Percentiles rank a stretch among this genome's conserved stretches.
phyloP scores from a whole-genome alignment of 75 land plant genomes.

The Azolla pinnata region DNA sequence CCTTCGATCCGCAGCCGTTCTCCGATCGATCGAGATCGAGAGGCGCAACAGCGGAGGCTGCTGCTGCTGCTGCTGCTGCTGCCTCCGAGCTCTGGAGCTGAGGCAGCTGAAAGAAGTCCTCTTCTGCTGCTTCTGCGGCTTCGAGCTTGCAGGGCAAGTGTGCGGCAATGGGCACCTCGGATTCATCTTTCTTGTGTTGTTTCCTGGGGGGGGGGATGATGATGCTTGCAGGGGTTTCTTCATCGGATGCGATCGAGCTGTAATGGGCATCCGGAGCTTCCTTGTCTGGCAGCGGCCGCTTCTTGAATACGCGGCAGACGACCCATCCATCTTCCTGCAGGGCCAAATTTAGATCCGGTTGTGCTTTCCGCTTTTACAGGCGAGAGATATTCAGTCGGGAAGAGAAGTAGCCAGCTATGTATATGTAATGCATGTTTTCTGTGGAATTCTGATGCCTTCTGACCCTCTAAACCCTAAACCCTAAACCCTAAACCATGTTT shows the following conservation, averaged over 20 bases:
- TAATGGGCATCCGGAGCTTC: constrained; percentile 1
- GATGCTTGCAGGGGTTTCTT: background rate
- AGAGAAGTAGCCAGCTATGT: background rate
- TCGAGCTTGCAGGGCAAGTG: background rate
- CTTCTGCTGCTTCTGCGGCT: background rate
- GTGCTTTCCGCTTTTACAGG: background rate
- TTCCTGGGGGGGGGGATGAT: background rate
- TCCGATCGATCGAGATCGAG: background rate
- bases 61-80: no score
- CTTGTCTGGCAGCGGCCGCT: constrained; percentile 39
- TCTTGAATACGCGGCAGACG: constrained; percentile 73
- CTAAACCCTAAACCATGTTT: no score
- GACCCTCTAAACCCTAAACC: background rate
- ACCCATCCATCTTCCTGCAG: constrained; percentile 76
- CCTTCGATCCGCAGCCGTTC: background rate
- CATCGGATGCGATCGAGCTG: background rate
- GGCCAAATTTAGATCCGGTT: background rate
- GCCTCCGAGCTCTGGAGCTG: constrained; percentile 38
- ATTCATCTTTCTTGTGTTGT: background rate
- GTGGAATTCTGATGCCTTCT: background rate
- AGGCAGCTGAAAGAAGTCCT: constrained; percentile 39
- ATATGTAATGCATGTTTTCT: background rate
- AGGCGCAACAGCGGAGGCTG: background rate
- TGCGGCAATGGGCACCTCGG: background rate
- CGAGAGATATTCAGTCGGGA: background rate